These are phyloP conservation scores for Aurantiochytrium sp. DNA, from an alignment of 108 stramenopile species.

Conservation along the genomic window DNA sequence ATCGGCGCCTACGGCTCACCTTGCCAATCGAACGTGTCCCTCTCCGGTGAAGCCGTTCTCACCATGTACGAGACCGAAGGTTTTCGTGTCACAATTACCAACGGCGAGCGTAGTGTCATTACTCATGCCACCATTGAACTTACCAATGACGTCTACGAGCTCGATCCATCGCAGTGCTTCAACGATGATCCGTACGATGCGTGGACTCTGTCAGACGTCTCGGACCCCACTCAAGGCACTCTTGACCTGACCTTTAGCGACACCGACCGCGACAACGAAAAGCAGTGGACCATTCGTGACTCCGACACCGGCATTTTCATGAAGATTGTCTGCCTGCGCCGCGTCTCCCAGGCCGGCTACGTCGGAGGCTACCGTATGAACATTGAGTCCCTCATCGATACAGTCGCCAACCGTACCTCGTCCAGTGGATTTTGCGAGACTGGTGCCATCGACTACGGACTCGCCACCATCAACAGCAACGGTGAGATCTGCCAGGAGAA, in stretches of 20 bases:
- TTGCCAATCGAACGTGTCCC: background rate
- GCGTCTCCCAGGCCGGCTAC: background rate
- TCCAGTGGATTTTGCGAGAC: background rate
- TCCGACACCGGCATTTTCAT: background rate
- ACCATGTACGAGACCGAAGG: background rate
- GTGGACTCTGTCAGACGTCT: background rate
- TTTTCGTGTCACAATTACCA: background rate
- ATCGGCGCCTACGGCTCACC: background rate
- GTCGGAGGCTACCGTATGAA: background rate
- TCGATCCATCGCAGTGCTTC: background rate
- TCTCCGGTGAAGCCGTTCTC: background rate
- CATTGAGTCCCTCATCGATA: background rate
- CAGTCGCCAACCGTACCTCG: background rate
- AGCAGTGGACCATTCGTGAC: background rate
- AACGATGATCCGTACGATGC: background rate
- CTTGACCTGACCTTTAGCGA: background rate
- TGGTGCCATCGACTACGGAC: background rate
- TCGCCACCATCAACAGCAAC: background rate
- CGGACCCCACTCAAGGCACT: too few species aligned
- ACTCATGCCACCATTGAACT: background rate
- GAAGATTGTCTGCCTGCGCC: background rate
- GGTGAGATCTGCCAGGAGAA: background rate
- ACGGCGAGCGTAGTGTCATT: background rate
- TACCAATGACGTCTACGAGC: background rate
- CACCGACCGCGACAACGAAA: background rate